These are phyloP conservation scores for Podaxis sp. DNA, from an alignment of 768 basidiomycete species.

Conservation along the genomic window DNA sequence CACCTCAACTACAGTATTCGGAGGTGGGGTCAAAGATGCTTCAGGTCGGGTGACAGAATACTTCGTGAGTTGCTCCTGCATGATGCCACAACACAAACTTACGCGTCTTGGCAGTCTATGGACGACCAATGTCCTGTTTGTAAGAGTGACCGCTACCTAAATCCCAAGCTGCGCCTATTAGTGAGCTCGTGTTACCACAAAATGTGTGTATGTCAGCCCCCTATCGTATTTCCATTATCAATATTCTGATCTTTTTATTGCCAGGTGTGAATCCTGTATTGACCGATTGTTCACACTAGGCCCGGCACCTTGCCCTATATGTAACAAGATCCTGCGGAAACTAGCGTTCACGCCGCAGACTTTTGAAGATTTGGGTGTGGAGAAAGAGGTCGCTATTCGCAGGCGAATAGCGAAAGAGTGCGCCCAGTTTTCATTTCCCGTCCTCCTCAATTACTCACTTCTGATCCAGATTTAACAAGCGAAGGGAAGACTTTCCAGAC, in stretches of 20 bases:
- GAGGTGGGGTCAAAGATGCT: slow-evolving; percentile 83
- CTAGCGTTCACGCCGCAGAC: slow-evolving; percentile 95
- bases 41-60: slow-evolving; percentile 81
- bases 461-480: slow-evolving; percentile 83
- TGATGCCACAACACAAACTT: neutral
- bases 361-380: slow-evolving; percentile 88
- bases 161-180: slow-evolving; percentile 89
- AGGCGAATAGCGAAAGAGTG: slow-evolving; percentile 89
- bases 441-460: slow-evolving; percentile 1
- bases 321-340: slow-evolving; percentile 83
- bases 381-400: slow-evolving; percentile 91
- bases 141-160: slow-evolving; percentile 93
- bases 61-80: slow-evolving; percentile 51
- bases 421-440: slow-evolving; percentile 21
- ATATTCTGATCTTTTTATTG: slow-evolving; percentile 7
- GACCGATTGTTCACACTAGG: slow-evolving; percentile 95
- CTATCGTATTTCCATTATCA: neutral
- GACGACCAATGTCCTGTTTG: slow-evolving; percentile 97
- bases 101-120: slow-evolving; percentile 53
- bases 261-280: slow-evolving; percentile 97
- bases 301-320: slow-evolving; percentile 94
- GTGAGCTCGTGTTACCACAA: slow-evolving; percentile 99
- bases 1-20: slow-evolving; percentile 72
- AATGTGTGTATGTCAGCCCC: slow-evolving; percentile 57
- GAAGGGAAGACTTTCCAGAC: slow-evolving; percentile 82